Evolutionary conservation across 2,329 filamentous ascomycete species (phyloP).

Genomic region (Byssoonygena ceratinophila): DNA sequence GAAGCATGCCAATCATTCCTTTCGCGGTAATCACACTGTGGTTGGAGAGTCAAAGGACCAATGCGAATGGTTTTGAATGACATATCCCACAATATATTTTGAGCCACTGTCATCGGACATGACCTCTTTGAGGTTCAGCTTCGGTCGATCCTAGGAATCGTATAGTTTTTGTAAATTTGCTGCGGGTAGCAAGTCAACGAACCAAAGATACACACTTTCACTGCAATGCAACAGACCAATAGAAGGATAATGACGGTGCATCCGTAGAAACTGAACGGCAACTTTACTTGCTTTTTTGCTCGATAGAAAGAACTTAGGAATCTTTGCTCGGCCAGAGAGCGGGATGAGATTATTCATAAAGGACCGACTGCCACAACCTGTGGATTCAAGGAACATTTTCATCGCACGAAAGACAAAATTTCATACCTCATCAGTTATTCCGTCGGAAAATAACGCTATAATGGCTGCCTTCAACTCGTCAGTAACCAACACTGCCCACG

Average conservation of each 20-base stretch:
- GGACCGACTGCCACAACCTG: neutral
- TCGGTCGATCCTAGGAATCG: constrained; percentile 5
- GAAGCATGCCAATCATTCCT: neutral
- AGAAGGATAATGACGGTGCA: neutral
- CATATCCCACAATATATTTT: neutral
- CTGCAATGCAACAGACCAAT: neutral
- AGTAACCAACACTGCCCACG: neutral
- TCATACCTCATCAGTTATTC: neutral
- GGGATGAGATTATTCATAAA: constrained; percentile 1
- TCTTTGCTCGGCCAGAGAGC: neutral
- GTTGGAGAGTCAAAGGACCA: neutral
- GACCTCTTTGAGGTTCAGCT: neutral
- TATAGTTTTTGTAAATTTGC: constrained; percentile 2
- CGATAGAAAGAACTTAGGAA: neutral
- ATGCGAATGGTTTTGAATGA: neutral
- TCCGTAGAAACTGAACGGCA: neutral
- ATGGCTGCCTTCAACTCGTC: neutral
- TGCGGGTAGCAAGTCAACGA: constrained; percentile 1
- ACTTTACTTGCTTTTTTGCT: neutral
- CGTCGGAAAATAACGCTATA: neutral
- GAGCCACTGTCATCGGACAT: neutral
- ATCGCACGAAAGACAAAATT: neutral
- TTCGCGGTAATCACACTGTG: neutral
- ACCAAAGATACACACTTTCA: neutral
- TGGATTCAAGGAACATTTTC: neutral